phyloP scores from a whole-genome alignment of 768 basidiomycete genomes.

The Kwoniella dejecticola region DNA sequence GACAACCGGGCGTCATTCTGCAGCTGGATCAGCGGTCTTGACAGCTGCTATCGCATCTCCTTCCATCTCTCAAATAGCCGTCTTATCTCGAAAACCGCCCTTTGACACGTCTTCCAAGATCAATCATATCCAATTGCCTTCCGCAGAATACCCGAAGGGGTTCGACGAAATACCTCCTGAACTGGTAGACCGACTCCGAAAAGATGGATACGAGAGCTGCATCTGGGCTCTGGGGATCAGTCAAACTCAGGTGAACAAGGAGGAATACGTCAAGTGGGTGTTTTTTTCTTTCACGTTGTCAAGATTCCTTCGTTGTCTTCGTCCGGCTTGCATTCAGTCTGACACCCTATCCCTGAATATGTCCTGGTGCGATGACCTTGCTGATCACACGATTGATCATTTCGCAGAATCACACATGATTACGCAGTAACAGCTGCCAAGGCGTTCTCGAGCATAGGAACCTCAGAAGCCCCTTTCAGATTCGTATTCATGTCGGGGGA shows the following conservation, averaged over 20 bases:
- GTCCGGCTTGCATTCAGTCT: too few relatives aligned
- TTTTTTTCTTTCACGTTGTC: too few relatives aligned
- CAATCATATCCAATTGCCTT: conserved; percentile 24
- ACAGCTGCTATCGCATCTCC: conserved; percentile 28
- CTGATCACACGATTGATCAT: too few relatives aligned
- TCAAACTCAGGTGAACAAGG: conserved; percentile 25
- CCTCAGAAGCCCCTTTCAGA: conserved; percentile 51
- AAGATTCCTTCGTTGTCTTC: neutral
- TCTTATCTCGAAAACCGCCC: conserved; percentile 29
- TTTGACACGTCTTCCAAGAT: conserved; percentile 18
- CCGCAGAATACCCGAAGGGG: conserved; percentile 27
- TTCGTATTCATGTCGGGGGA: conserved; percentile 58
- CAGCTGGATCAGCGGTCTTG: conserved; percentile 33
- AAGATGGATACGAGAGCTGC: conserved; percentile 18
- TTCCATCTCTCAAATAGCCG: conserved; percentile 20
- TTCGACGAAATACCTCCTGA: conserved; percentile 26
- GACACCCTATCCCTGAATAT: too few relatives aligned
- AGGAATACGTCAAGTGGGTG: conserved; percentile 37
- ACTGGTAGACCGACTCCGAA: conserved; percentile 20
- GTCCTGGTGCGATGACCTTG: too few relatives aligned
- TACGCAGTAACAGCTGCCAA: conserved; percentile 53
- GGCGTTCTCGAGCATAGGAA: conserved; percentile 53
- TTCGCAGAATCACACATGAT: conserved; percentile 53
- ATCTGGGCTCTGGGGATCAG: conserved; percentile 37
- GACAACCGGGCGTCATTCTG: too few relatives aligned